Evolutionary conservation across 75 land plant genomes (phyloP).

Genomic region (Adiantum capillusveneris): DNA sequence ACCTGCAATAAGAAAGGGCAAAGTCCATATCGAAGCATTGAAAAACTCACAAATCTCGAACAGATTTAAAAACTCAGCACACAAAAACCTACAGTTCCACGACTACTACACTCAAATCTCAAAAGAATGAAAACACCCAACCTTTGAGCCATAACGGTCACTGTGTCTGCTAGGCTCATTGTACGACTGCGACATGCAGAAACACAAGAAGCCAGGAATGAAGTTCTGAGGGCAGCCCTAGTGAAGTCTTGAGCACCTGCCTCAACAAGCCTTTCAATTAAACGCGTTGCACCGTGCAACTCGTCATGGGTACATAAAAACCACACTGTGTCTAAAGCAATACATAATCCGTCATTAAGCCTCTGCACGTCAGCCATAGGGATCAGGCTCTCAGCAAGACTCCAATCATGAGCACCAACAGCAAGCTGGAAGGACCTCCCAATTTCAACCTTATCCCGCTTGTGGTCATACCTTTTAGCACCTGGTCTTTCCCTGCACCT

Average conservation of each 20-base stretch:
- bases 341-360: conserved; percentile 85
- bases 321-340: conserved; percentile 90
- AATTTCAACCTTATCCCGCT: conserved; percentile 57
- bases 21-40: no score
- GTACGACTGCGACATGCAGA: conserved; percentile 90
- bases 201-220: conserved; percentile 94
- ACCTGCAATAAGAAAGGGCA: conserved; percentile 26
- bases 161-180: conserved; percentile 82
- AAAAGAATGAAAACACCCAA: conserved; percentile 4
- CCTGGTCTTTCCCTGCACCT: conserved; percentile 8
- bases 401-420: conserved; percentile 80
- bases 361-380: conserved; percentile 62
- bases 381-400: conserved; percentile 73
- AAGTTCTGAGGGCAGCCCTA: conserved; percentile 82
- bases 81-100: no score
- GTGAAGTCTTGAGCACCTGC: conserved; percentile 89
- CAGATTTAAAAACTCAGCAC: no score
- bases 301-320: conserved; percentile 63
- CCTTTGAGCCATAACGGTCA: conserved; percentile 92
- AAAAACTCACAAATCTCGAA: no score
- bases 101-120: no score
- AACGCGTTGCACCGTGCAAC: conserved; percentile 56
- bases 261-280: conserved; percentile 65
- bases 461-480: conserved; percentile 30
- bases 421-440: conserved; percentile 75